A percentile compares a stretch with the other conserved stretches of the same genome.
Evolutionary conservation across 169 alveolate species (phyloP).

Genomic region (Perkinsus marinus): DNA sequence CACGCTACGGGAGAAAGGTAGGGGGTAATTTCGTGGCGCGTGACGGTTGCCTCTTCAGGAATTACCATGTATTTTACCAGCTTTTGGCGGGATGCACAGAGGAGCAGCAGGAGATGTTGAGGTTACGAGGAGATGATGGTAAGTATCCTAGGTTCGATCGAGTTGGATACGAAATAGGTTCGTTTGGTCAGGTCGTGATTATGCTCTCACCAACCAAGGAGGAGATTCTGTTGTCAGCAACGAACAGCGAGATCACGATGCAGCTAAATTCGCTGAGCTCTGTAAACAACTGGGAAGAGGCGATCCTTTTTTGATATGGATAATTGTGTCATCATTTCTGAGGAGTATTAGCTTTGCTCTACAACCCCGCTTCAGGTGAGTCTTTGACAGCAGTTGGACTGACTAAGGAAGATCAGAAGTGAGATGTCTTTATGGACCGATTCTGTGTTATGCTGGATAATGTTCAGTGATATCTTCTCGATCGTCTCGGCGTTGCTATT

Average conservation of each 20-base stretch:
- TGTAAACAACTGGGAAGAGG: not conserved
- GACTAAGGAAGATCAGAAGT: not conserved
- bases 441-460: not conserved
- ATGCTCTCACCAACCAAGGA: not conserved
- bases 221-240: not conserved
- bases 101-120: not conserved
- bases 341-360: no score
- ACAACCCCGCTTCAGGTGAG: not conserved
- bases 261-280: not conserved
- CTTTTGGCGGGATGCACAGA: constrained; percentile 43
- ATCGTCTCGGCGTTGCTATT: constrained; percentile 69
- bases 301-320: not conserved
- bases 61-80: constrained; percentile 86
- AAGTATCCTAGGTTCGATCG: not conserved
- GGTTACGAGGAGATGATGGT: not conserved
- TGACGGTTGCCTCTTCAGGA: constrained; percentile 6
- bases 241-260: not conserved
- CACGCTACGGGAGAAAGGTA: not conserved
- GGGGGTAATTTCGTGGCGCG: not conserved
- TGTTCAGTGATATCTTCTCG: constrained; percentile 38
- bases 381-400: not conserved
- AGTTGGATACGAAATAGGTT: not conserved
- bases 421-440: not conserved
- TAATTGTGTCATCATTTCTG: no score
- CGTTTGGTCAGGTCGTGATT: not conserved